phyloP scores from a whole-genome alignment of 2,329 filamentous ascomycete species.

The Penicillium freii region DNA sequence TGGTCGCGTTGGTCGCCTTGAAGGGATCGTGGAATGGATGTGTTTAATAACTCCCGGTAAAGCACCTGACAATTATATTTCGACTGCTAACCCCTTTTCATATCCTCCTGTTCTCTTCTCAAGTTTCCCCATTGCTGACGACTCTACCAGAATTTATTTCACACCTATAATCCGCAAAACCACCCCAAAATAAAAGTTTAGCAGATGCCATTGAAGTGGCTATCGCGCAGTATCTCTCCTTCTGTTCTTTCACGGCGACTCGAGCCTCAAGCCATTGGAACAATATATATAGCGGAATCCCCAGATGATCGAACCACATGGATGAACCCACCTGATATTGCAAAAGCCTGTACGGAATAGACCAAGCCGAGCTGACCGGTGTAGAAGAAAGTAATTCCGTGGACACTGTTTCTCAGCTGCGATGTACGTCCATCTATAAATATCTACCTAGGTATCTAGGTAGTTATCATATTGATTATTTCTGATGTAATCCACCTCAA shows the following conservation, averaged over 20 bases:
- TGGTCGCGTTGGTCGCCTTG: slow-evolving; percentile 11
- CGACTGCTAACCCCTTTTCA: background rate
- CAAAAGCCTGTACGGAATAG: too few species aligned
- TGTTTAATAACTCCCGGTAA: slow-evolving; percentile 55
- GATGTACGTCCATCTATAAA: too few species aligned
- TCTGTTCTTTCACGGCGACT: background rate
- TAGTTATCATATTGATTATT: too few species aligned
- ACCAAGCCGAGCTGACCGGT: too few species aligned
- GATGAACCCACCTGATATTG: too few species aligned
- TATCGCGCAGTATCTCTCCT: background rate
- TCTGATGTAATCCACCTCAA: too few species aligned
- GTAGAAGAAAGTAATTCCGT: too few species aligned
- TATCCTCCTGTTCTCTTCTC: background rate
- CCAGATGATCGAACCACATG: too few species aligned
- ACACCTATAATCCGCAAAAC: background rate
- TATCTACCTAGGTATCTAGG: too few species aligned
- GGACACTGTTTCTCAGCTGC: too few species aligned
- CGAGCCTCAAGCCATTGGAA: background rate
- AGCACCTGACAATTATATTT: slow-evolving; percentile 40
- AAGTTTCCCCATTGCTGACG: background rate
- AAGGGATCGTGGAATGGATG: slow-evolving; percentile 55
- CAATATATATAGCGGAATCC: too few species aligned
- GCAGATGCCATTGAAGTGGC: background rate
- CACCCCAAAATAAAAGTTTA: background rate
- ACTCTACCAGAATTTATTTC: background rate